Evolutionary conservation across 805 yeast species (phyloP).

Genomic region (Starmera dryadoides): DNA sequence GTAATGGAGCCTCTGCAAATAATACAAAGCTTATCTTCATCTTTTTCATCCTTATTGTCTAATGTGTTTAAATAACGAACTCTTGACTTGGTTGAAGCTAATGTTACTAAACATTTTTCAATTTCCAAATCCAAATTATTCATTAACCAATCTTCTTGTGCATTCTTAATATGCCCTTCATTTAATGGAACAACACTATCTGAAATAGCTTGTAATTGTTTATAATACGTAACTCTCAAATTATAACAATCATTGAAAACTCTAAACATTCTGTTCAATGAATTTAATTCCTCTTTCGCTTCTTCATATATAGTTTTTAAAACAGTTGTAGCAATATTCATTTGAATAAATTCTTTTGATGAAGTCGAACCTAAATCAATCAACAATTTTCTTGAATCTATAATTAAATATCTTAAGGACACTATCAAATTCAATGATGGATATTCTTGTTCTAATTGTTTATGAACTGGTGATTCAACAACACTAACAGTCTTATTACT

Average conservation of each 20-base stretch:
- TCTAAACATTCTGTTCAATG: conserved; percentile 35
- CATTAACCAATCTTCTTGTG: not conserved
- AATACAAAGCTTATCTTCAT: conserved; percentile 44
- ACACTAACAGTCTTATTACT: conserved; percentile 1
- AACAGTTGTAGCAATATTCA: conserved; percentile 6
- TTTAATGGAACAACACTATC: conserved; percentile 63
- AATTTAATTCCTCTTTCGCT: conserved; percentile 22
- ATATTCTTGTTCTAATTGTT: conserved; percentile 10
- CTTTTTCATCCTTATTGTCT: conserved; percentile 20
- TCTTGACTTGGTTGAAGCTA: conserved; percentile 30
- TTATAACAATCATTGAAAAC: conserved; percentile 64
- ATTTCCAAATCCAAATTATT: conserved; percentile 2
- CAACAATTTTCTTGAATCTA: conserved; percentile 8
- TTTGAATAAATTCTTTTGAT: conserved; percentile 1
- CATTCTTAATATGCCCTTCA: conserved; percentile 17
- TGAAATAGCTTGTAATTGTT: conserved; percentile 77
- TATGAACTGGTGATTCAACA: conserved; percentile 2
- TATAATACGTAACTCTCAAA: conserved; percentile 73
- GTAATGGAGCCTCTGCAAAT: conserved; percentile 70
- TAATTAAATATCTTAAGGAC: conserved; percentile 8
- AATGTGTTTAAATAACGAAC: conserved; percentile 43
- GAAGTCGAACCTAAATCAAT: not conserved
- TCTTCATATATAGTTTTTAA: conserved; percentile 24
- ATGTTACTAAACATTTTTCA: conserved; percentile 10
- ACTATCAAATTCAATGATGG: not conserved